Percentiles rank a stretch among this genome's conserved stretches.
Evolutionary conservation across 139 green algal genomes (phyloP).

Genomic region (Chlamydomonas applanata): DNA sequence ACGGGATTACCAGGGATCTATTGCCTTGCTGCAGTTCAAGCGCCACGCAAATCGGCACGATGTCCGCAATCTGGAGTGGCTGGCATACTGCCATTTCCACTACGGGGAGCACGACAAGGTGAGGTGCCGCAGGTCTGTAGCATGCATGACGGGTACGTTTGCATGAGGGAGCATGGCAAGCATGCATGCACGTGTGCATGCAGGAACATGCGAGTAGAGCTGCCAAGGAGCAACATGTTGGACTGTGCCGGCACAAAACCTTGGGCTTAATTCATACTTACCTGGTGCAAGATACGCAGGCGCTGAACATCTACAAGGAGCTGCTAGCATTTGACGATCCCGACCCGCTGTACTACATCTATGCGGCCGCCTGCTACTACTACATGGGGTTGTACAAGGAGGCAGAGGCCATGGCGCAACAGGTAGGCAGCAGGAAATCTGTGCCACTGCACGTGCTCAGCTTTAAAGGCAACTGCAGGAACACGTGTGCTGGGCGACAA

Average conservation of each 20-base stretch:
- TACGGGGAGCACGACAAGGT: slow-evolving; percentile 79
- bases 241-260: not conserved
- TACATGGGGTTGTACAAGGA: slow-evolving; percentile 76
- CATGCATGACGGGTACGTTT: not conserved
- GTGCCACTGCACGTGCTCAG: not conserved
- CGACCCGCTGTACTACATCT: slow-evolving; percentile 64
- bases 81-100: slow-evolving; percentile 80
- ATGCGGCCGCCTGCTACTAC: slow-evolving; percentile 68
- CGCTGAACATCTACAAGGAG: slow-evolving; percentile 65
- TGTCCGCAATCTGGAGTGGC: slow-evolving; percentile 61
- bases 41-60: slow-evolving; percentile 44
- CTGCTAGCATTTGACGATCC: slow-evolving; percentile 58
- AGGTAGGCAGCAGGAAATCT: slow-evolving; percentile 22
- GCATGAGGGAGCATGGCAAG: not conserved
- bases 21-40: slow-evolving; percentile 69
- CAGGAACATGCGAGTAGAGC: not conserved
- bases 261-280: not conserved
- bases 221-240: not conserved
- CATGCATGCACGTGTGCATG: not conserved
- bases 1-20: slow-evolving; percentile 70
- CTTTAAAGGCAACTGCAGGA: too few species aligned
- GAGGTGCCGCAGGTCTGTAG: not conserved
- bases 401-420: slow-evolving; percentile 49
- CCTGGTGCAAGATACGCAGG: slow-evolving; percentile 25
- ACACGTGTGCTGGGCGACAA: not conserved